phyloP scores from a whole-genome alignment of 2,329 filamentous ascomycete species.

The Verticillium tricorpus region DNA sequence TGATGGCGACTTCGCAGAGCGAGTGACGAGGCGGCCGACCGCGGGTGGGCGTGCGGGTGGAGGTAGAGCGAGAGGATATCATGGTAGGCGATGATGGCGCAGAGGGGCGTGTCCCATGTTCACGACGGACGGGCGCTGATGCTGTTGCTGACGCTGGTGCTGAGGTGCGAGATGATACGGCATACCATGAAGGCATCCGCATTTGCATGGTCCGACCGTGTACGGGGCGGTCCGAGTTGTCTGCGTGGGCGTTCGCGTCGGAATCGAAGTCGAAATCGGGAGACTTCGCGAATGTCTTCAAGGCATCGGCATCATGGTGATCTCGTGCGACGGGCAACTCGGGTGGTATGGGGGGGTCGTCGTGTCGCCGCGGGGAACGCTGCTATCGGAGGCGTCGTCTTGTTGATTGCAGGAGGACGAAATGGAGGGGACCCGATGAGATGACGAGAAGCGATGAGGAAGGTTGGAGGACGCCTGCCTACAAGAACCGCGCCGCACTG shows the following conservation, averaged over 20 bases:
- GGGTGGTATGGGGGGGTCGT: background rate
- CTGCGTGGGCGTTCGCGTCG: background rate
- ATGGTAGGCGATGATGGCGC: slow-evolving; percentile 10
- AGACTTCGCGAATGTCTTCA: background rate
- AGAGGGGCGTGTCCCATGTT: slow-evolving; percentile 10
- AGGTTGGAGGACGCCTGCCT: background rate
- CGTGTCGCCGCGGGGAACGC: background rate
- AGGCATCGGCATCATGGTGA: background rate
- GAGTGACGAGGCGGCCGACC: background rate
- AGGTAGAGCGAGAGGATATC: slow-evolving; percentile 7
- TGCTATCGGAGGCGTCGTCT: background rate
- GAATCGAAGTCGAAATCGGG: background rate
- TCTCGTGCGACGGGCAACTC: background rate
- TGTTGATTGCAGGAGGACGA: background rate
- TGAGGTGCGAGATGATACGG: background rate
- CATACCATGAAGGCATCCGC: background rate
- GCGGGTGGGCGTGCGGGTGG: background rate
- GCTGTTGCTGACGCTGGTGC: background rate
- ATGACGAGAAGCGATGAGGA: background rate
- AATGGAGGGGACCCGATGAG: background rate
- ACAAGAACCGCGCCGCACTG: background rate
- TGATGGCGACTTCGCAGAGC: slow-evolving; percentile 1
- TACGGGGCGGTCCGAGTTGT: background rate
- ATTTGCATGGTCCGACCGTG: background rate
- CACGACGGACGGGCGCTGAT: background rate